Evolutionary conservation across 1,284 basidiomycete species (phyloP).

Genomic region (Ustilago bromivora): DNA sequence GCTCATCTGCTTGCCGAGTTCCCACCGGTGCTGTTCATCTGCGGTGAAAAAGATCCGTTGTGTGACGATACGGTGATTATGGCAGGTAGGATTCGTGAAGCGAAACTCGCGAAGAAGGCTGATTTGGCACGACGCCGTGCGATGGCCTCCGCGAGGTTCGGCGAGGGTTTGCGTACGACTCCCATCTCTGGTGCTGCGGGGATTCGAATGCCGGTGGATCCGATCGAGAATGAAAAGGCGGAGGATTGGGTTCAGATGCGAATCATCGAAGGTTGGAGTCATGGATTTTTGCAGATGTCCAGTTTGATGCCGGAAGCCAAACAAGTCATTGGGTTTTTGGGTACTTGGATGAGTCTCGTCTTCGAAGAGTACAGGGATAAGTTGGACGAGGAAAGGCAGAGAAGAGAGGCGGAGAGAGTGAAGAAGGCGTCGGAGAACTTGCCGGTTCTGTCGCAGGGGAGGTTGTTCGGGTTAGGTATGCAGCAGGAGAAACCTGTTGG

Average conservation of each 20-base stretch:
- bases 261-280: constrained; percentile 69
- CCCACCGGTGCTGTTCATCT: constrained; percentile 81
- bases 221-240: constrained; percentile 78
- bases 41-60: constrained; percentile 89
- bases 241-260: constrained; percentile 94
- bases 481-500: not conserved
- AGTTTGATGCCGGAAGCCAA: constrained; percentile 84
- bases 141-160: constrained; percentile 68
- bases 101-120: constrained; percentile 78
- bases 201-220: constrained; percentile 70
- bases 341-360: constrained; percentile 88
- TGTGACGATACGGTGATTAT: constrained; percentile 81
- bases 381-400: constrained; percentile 43
- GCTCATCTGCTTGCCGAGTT: constrained; percentile 86
- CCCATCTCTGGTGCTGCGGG: constrained; percentile 56
- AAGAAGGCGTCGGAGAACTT: constrained; percentile 19
- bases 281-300: constrained; percentile 80
- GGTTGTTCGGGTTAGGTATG: not conserved
- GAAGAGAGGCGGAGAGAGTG: constrained; percentile 19
- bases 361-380: constrained; percentile 73
- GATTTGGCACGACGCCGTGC: constrained; percentile 71
- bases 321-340: constrained; percentile 85
- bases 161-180: constrained; percentile 72
- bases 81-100: constrained; percentile 89
- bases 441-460: not conserved